Evolutionary conservation across 2,329 filamentous ascomycete species (phyloP), one percentile per base, ranked within the genome.

Genomic region (Neonectria hederae): DNA sequence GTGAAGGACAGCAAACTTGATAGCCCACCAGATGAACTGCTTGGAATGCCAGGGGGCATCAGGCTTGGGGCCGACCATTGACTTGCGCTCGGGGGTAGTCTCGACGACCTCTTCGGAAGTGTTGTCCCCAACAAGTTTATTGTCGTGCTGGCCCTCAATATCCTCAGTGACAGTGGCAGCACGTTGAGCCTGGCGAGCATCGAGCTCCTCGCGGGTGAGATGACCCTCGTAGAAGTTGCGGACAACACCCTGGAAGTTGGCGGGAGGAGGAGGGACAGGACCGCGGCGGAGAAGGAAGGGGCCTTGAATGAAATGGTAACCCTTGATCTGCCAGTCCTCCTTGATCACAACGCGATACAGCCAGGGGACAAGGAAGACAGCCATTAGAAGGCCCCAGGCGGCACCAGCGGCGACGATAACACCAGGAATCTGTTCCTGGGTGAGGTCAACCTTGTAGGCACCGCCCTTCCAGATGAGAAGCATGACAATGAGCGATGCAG

Each of bases 381-480:
- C 74, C 63, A 86, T 76, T 13, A 90, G 70, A 5, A 84, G 67
- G n/a, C 78, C 82, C 61, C 83, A 85, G 26, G 66, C 85, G 21
- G 79, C 81, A 63, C 85, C 85, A 22, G 83, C 78, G 43, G 83
- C 86, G 35, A 89, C 76, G 30, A 87, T 87, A 57, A 85, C 82
- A 59, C 85, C 86, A 17, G 81, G 81, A 26, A 87, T 80, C 70
- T 84, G 78, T 5, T 76, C 76, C 24, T 83, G 80, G 43, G 77
- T 83, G 38, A 89, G 79, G 10, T 81, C 79, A 64, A 88, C 75
- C 52, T 76, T 71, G 71, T 82, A 82, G 65, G 73, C 75, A 42
- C 80, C 83, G 38, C 83, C 83, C 76, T 84, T 84, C 83, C 82
- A 85, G 66, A 90, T 82, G 61, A 92, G 86, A 64, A 91, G 85